Base-by-base conservation (phyloP, 441 rosid species). In the Syzygium malaccense region DNA sequence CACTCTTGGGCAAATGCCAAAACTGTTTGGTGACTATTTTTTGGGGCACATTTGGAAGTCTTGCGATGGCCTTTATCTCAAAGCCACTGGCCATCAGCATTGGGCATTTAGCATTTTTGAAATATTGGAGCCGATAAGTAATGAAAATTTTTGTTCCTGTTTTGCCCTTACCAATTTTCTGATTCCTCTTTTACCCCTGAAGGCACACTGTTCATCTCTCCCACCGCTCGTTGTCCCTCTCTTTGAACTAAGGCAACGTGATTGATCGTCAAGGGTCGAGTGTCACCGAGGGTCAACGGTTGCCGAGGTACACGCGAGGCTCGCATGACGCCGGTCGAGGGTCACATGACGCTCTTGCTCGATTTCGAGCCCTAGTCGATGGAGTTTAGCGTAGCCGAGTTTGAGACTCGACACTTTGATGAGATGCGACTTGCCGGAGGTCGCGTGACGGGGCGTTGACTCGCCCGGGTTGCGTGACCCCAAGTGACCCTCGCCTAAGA, bases 401-500 rank as follows among this genome's bases (percentile, higher is more conserved):
- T 64, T 33, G 33, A 33, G 33, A 33, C 33, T 33, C 33, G 33
- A 33, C 33, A 33, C 2, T 33, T 33, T 33, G 33, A 33, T 33
- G 14, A 64, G 71, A 64, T 30, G 37, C 3, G 2, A 30, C 37
- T 3, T 0, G 32, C 0, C 18, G 5, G 6, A 64, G 11, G 57
- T 6, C 8, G 23, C 4, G 23, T 1, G 25, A 55, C 25, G 7
- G 0, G 57, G 57, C 9, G 2, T 30, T 0, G 3, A 4, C 19
- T 30, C 37, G 0, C 68, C 10, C 71, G 2, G 0, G 37, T 62
- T 0, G 0, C 71, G 14, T 3, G 0, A 62, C 5, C 0, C 15
- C 0, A 14, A 2, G 71, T 14, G 10, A 19, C 56, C 20, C 19
- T 15, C 20, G 7, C 8, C 8, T 60, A 4, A 62, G 71, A 10